These are phyloP conservation scores for Malassezia brasiliensis DNA, from an alignment of 1,284 basidiomycete genomes.

Conservation along the genomic window DNA sequence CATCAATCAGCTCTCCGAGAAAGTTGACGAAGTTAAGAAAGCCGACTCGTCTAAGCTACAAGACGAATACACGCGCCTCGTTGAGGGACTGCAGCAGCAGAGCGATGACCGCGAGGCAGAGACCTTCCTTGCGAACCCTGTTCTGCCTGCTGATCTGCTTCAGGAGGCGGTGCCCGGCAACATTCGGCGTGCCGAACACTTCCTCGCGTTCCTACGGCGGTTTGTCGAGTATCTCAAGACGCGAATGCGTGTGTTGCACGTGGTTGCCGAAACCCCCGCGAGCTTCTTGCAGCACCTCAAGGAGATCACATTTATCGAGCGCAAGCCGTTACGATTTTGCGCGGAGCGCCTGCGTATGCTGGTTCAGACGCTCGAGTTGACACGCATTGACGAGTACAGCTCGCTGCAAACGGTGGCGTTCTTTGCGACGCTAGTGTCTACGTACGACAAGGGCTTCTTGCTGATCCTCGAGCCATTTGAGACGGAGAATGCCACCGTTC, in stretches of 20 bases:
- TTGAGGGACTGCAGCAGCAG: slow-evolving; percentile 73
- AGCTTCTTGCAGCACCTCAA: slow-evolving; percentile 97
- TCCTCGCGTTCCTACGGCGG: slow-evolving; percentile 92
- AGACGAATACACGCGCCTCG: slow-evolving; percentile 92
- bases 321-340: slow-evolving; percentile 90
- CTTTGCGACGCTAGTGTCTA: slow-evolving; percentile 93
- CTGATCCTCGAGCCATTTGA: slow-evolving; percentile 97
- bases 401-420: slow-evolving; percentile 88
- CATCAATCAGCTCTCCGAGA: slow-evolving; percentile 74
- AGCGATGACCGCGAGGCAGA: slow-evolving; percentile 61
- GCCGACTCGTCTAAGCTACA: slow-evolving; percentile 89
- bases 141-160: slow-evolving; percentile 85
- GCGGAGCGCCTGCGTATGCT: slow-evolving; percentile 89
- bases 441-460: slow-evolving; percentile 96
- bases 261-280: slow-evolving; percentile 98
- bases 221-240: slow-evolving; percentile 99
- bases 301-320: slow-evolving; percentile 97
- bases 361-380: slow-evolving; percentile 83
- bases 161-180: slow-evolving; percentile 95
- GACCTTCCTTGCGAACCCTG: slow-evolving; percentile 72
- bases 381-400: slow-evolving; percentile 78
- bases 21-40: slow-evolving; percentile 92
- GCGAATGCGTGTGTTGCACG: slow-evolving; percentile 93
- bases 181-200: slow-evolving; percentile 96
- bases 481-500: slow-evolving; percentile 95